These are phyloP conservation scores for Blastobotrys persicus DNA, from an alignment of 1,139 yeast species.

Conservation along the genomic window DNA sequence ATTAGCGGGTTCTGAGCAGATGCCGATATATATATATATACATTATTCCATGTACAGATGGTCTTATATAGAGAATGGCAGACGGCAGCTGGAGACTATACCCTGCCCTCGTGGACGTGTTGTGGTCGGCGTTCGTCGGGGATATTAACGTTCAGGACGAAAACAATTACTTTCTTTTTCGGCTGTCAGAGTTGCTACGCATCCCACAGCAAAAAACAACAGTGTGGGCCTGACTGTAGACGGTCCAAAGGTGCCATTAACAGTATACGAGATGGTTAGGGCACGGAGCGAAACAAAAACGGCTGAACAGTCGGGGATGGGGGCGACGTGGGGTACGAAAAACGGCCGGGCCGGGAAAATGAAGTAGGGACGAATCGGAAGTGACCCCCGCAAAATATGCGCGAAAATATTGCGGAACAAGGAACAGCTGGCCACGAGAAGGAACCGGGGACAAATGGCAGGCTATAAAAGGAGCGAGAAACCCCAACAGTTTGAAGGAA, in stretches of 20 bases:
- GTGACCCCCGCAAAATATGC: slow-evolving; percentile 6
- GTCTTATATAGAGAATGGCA: too few relatives aligned
- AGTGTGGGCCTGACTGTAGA: too few relatives aligned
- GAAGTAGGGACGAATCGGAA: background rate
- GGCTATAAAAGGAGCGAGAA: slow-evolving; percentile 1
- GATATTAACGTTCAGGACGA: background rate
- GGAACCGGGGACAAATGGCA: background rate
- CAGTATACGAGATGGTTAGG: too few relatives aligned
- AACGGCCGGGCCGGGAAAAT: background rate
- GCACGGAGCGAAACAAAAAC: too few relatives aligned
- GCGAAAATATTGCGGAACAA: background rate
- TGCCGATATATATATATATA: too few relatives aligned
- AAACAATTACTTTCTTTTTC: background rate
- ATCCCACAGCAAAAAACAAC: too few relatives aligned
- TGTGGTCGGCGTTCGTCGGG: background rate
- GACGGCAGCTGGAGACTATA: too few relatives aligned
- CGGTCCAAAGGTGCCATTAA: too few relatives aligned
- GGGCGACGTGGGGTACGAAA: background rate
- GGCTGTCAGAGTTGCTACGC: background rate
- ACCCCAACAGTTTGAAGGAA: background rate
- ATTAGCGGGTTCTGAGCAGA: too few relatives aligned
- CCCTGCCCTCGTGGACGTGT: too few relatives aligned
- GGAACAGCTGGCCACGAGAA: background rate
- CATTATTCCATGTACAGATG: too few relatives aligned
- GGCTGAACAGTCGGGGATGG: too few relatives aligned